Base-by-base conservation (phyloP, 495 filamentous ascomycete species). In the Cetradonia linearis region DNA sequence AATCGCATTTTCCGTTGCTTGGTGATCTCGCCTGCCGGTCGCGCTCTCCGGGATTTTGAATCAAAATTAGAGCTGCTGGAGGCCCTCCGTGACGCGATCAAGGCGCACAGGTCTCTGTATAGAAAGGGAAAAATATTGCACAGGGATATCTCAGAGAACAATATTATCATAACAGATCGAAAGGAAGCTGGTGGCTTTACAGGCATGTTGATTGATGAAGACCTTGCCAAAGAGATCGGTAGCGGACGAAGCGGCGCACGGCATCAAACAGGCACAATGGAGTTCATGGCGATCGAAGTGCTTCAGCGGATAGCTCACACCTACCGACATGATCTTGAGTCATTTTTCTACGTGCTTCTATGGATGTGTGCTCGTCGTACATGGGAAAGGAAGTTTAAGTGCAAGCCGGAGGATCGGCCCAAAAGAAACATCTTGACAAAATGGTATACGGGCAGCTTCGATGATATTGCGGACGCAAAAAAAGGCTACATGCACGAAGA, bases 341-440 rank as follows among this genome's bases (percentile, higher is more conserved):
- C 73, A 28, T 79, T 81, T 65, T 81, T 81, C 62, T 80, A 72
- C 73, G 76, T 82, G 27, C 59, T 81, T 0, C 79, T 78, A 58
- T 77, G 71, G 73, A 74, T 79, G 48, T 77, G 69, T 5, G 40
- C 40, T 44, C 40, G 40, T 1, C 40, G 40, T 16, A 44, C 14
- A 14, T 44, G 6, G 40, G 40, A 44, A 44, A 44, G 1, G 14
- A n/a, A 16, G 6, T 18, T 44, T 44, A 2, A 2, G 14, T 44
- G 14, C 40, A 2, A 1, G 3, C 1, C 40, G 2, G 40, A 2
- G 0, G 42, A n/a, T 6, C 42, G 42, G 18, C 42, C 42, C 9
- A 46, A n/a, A 46, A n/a, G 18, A 46, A 46, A n/a, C 42, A n/a
- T 20, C 13, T n/a, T 46, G 13, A 20, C 0, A n/a, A 46, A 20